These are phyloP conservation scores for Jaenimonas drosophilae DNA, from an alignment of 208 protist species.

Conservation along the genomic window DNA sequence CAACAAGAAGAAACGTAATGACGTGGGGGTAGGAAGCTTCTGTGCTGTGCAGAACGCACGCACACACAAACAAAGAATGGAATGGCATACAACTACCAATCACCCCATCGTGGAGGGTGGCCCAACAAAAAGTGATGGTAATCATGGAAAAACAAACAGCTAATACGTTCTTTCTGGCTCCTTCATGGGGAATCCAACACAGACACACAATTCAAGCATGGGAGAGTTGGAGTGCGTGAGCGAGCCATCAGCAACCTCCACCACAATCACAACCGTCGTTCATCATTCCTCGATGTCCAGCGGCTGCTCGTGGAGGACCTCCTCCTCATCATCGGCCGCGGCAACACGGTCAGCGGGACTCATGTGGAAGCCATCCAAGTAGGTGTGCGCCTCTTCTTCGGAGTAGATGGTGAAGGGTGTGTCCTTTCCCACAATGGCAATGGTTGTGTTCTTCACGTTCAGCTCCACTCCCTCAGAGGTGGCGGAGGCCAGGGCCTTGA, in stretches of 20 bases:
- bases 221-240: not conserved
- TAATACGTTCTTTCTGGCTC: not conserved
- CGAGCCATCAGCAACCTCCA: too few species aligned
- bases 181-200: not conserved
- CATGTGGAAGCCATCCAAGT: constrained; percentile 78
- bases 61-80: not conserved
- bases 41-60: not conserved
- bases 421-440: constrained; percentile 89
- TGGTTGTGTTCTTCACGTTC: constrained; percentile 88
- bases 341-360: constrained; percentile 64
- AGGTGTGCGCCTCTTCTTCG: constrained; percentile 75
- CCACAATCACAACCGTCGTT: too few species aligned
- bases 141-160: not conserved
- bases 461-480: constrained; percentile 84
- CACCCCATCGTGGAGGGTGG: too few species aligned
- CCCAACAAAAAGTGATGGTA: too few species aligned
- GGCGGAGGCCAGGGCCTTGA: constrained; percentile 91
- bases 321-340: constrained; percentile 38
- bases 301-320: constrained; percentile 49
- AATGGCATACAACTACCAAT: not conserved
- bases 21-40: not conserved
- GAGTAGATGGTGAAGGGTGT: constrained; percentile 76
- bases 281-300: constrained; percentile 80
- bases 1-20: not conserved
- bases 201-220: not conserved